These are phyloP conservation scores for Fusarium fracticaudum DNA, from an alignment of 2,329 filamentous ascomycete genomes.

Conservation along the genomic window DNA sequence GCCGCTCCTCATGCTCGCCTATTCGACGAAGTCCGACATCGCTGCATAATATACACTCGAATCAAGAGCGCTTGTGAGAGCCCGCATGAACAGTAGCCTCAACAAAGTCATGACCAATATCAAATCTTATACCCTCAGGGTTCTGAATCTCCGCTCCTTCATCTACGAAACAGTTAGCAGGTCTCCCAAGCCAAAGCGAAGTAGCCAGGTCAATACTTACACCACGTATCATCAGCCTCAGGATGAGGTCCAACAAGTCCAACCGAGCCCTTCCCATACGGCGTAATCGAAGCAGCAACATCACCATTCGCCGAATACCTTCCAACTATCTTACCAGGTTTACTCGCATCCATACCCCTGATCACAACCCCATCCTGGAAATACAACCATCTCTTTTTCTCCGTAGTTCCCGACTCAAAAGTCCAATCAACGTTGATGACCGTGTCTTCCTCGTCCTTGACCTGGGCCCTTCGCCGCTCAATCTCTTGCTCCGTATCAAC, in stretches of 20 bases:
- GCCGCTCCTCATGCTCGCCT: accelerated
- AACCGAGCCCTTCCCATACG: conserved; percentile 11
- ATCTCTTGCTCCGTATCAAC: conserved; percentile 1
- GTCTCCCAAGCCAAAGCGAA: neutral
- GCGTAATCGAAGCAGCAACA: conserved; percentile 2
- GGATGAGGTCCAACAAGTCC: conserved; percentile 11
- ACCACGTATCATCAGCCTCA: conserved; percentile 8
- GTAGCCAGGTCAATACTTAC: neutral
- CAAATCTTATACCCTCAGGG: neutral
- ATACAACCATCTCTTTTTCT: conserved; percentile 4
- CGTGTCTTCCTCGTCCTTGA: neutral
- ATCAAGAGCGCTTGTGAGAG: neutral
- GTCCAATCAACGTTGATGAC: conserved; percentile 11
- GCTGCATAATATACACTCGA: accelerated
- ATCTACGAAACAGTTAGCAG: neutral
- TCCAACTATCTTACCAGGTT: neutral
- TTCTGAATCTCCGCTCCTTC: neutral
- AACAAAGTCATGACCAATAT: conserved; percentile 6
- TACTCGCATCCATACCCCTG: neutral
- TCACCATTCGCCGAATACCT: neutral
- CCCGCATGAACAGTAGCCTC: neutral
- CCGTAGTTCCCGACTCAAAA: neutral
- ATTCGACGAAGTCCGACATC: neutral
- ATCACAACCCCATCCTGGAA: conserved; percentile 15
- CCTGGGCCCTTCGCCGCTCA: neutral